These are phyloP conservation scores for Neoarthrinium moseri DNA, from an alignment of 2,329 filamentous ascomycete genomes.

Conservation along the genomic window DNA sequence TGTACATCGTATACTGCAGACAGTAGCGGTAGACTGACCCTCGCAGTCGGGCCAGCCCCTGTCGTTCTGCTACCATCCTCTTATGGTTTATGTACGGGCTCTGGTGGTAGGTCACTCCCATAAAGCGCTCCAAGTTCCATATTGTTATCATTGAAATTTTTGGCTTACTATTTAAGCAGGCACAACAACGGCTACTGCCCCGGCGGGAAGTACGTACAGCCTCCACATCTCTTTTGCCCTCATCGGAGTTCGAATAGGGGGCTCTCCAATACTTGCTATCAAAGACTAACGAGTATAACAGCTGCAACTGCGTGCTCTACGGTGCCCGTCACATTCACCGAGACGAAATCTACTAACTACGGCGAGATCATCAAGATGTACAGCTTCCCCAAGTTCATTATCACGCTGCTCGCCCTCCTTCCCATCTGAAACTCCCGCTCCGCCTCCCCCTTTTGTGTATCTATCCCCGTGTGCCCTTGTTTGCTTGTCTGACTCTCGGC, in stretches of 20 bases:
- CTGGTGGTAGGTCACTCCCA: neutral
- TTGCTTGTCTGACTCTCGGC: neutral
- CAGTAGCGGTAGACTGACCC: conserved; percentile 36
- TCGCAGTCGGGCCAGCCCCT: conserved; percentile 1
- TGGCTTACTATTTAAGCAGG: neutral
- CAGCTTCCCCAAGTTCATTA: neutral
- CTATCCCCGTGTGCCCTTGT: neutral
- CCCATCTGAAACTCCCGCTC: neutral
- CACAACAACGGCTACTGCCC: conserved; percentile 1
- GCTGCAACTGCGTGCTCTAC: conserved; percentile 7
- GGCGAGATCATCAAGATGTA: conserved; percentile 37
- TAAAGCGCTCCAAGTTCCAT: neutral
- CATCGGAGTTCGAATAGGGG: too few relatives aligned
- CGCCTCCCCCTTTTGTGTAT: neutral
- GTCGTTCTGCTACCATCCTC: neutral
- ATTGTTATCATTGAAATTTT: too few relatives aligned
- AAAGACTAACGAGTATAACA: neutral
- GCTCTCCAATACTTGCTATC: too few relatives aligned
- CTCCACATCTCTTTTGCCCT: neutral
- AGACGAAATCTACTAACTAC: conserved; percentile 38
- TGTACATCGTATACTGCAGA: conserved; percentile 43
- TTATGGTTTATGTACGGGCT: neutral
- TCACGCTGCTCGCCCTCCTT: neutral
- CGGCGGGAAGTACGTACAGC: conserved; percentile 3
- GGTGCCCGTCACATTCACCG: conserved; percentile 29